Base-by-base conservation (phyloP, 1,284 basidiomycete species). In the Leccinum variabile region DNA sequence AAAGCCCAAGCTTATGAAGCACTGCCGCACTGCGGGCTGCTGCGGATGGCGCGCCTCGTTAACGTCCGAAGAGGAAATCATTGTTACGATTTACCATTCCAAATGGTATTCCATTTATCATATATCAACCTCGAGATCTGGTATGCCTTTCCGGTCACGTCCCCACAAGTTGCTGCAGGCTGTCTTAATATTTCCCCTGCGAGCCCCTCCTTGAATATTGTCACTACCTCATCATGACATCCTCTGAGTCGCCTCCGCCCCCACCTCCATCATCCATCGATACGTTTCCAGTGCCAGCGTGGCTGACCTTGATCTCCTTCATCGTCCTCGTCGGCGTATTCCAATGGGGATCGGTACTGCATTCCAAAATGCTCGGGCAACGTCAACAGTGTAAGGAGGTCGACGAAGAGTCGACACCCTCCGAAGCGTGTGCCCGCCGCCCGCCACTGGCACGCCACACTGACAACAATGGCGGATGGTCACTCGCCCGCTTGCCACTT, bases 241-340 rank as follows among this genome's bases (percentile, higher is more conserved):
- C 44, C 35, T 14, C 33, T 3, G 16, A 32, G 2, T 14, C 6
- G 14, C 5, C 18, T 16, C 5, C 6, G 14, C 7, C 18, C 13
- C 5, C 52, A 5, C 4, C 41, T 78, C 7, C 54, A 22, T 10
- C 33, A 14, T 10, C 54, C 13, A 0, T 41, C 5, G 55, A 56
- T 41, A 16, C 55, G 8, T 56, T 28, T 5, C 55, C 84, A 14
- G 73, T 78, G 37, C 69, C 78, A 65, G 71, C 79, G 3, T 82
- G 83, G 79, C 80, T 79, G 64, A 72, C 79, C 61, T 59, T 85
- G 5, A 75, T 77, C 2, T 64, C 69, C 63, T 79, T 84, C 70
- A 74, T 86, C 9, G 72, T 69, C 33, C 58, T 80, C 11, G 66
- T 84, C 56, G 75, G 79, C 2, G n/a, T 80, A 22, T 77, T 67